These are phyloP conservation scores for Camelina neglecta DNA, from an alignment of 345 rosid species.

Conservation along the genomic window DNA sequence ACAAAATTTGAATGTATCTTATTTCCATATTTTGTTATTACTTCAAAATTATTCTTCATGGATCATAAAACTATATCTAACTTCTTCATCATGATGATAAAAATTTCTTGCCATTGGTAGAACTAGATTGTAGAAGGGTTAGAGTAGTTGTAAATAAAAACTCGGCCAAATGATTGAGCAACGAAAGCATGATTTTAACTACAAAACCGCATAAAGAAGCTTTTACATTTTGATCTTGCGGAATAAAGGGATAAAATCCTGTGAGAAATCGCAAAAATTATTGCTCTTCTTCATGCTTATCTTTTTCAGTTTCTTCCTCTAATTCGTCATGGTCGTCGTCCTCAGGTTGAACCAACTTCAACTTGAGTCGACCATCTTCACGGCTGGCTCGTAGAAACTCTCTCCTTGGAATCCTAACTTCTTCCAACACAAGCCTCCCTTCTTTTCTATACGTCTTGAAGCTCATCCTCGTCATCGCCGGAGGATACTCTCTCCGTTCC, in stretches of 20 bases:
- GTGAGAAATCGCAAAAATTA: background rate
- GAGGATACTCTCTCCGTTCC: slow-evolving; percentile 60
- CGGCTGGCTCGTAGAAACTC: slow-evolving; percentile 78
- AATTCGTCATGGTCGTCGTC: slow-evolving; percentile 58
- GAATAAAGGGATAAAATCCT: background rate
- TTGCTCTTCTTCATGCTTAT: slow-evolving; percentile 1
- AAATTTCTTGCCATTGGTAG: background rate
- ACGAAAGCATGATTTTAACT: slow-evolving; percentile 1
- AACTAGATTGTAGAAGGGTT: background rate
- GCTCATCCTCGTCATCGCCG: slow-evolving; percentile 82
- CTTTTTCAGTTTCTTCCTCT: slow-evolving; percentile 22
- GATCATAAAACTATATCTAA: background rate
- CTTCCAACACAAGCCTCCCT: slow-evolving; percentile 82
- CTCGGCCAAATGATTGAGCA: background rate
- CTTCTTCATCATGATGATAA: background rate
- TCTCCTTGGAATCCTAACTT: slow-evolving; percentile 70
- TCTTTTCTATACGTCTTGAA: slow-evolving; percentile 78
- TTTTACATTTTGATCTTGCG: slow-evolving; percentile 16
- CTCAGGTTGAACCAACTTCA: slow-evolving; percentile 68
- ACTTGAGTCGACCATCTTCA: slow-evolving; percentile 76
- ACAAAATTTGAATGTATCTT: too few relatives aligned
- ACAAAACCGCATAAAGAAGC: slow-evolving; percentile 26
- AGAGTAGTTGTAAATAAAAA: background rate
- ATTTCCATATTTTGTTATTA: background rate
- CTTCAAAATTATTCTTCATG: background rate